A percentile compares a stretch with the other conserved stretches of the same genome.
Conservation (phyloP, 1,284 basidiomycete species). For the Flammula alnicola region DNA sequence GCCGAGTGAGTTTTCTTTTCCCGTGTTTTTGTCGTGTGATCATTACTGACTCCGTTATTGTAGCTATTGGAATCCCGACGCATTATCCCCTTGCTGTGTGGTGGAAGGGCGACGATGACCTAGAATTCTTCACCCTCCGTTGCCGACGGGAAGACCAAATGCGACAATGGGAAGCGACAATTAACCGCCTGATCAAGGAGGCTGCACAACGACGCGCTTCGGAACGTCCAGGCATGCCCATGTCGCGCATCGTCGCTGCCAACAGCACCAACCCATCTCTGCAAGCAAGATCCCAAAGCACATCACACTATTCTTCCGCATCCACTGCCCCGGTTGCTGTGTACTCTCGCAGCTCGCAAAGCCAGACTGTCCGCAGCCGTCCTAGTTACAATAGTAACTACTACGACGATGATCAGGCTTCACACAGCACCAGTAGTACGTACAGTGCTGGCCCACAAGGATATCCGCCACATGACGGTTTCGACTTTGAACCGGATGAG, state of each 20-base stretch:
- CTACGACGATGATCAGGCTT: slow-evolving; percentile 43
- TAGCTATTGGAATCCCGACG: slow-evolving; percentile 48
- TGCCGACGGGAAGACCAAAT: slow-evolving; percentile 94
- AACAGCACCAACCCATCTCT: slow-evolving; percentile 51
- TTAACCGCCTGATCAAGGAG: slow-evolving; percentile 86
- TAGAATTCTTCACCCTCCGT: slow-evolving; percentile 93
- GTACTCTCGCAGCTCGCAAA: slow-evolving; percentile 32
- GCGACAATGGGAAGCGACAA: slow-evolving; percentile 88
- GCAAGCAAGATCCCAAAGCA: slow-evolving; percentile 28
- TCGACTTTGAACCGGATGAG: slow-evolving; percentile 69
- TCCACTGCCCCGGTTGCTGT: slow-evolving; percentile 31
- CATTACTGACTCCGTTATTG: slow-evolving; percentile 7
- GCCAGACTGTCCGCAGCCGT: slow-evolving; percentile 41
- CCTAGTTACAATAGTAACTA: slow-evolving; percentile 26
- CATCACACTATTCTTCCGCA: slow-evolving; percentile 25
- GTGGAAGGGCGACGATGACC: slow-evolving; percentile 92
- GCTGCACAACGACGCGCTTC: slow-evolving; percentile 65
- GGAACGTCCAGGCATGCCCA: slow-evolving; percentile 55
- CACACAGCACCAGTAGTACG: slow-evolving; percentile 35
- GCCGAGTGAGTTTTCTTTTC: slow-evolving; percentile 51
- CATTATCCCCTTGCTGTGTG: slow-evolving; percentile 83
- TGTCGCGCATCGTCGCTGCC: slow-evolving; percentile 38
- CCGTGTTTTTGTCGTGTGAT: slow-evolving; percentile 10
- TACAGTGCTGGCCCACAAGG: slow-evolving; percentile 55
- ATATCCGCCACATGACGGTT: slow-evolving; percentile 67